These are phyloP conservation scores for Paxillus involutus DNA, from an alignment of 768 basidiomycete genomes.

Conservation along the genomic window DNA sequence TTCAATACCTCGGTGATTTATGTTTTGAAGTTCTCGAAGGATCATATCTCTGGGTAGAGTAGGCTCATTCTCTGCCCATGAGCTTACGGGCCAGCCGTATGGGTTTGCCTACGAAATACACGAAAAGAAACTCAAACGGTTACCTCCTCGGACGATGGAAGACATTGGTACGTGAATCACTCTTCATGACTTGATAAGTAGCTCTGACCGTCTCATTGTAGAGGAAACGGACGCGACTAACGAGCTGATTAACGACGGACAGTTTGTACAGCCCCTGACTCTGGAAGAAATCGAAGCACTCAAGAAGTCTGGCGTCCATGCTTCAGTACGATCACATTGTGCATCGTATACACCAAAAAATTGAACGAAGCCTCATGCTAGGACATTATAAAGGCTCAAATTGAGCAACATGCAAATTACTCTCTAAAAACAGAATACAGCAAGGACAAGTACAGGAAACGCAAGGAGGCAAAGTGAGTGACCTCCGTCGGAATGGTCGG, in stretches of 20 bases:
- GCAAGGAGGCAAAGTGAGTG: conserved; percentile 93
- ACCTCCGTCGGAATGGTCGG: not conserved
- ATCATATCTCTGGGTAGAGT: conserved; percentile 78
- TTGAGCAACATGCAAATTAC: conserved; percentile 90
- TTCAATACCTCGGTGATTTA: not conserved
- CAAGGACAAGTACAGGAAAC: conserved; percentile 97
- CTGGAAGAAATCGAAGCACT: conserved; percentile 80
- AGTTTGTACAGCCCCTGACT: conserved; percentile 81
- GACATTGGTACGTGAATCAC: conserved; percentile 64
- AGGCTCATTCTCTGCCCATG: conserved; percentile 76
- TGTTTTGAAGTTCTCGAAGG: conserved; percentile 37
- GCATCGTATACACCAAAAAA: not conserved
- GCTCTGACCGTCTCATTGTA: conserved; percentile 28
- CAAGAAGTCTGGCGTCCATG: conserved; percentile 80
- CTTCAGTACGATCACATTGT: conserved; percentile 51
- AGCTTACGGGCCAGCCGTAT: conserved; percentile 80
- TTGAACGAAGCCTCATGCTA: conserved; percentile 34
- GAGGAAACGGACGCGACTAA: conserved; percentile 98
- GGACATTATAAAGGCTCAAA: conserved; percentile 95
- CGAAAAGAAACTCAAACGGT: conserved; percentile 62
- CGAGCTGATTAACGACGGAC: conserved; percentile 88
- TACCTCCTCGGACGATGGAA: conserved; percentile 63
- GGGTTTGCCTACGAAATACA: conserved; percentile 88
- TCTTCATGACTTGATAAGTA: not conserved
- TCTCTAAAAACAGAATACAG: conserved; percentile 96